phyloP scores from a whole-genome alignment of 345 rosid genomes.

The Arabidopsis arenosa region DNA sequence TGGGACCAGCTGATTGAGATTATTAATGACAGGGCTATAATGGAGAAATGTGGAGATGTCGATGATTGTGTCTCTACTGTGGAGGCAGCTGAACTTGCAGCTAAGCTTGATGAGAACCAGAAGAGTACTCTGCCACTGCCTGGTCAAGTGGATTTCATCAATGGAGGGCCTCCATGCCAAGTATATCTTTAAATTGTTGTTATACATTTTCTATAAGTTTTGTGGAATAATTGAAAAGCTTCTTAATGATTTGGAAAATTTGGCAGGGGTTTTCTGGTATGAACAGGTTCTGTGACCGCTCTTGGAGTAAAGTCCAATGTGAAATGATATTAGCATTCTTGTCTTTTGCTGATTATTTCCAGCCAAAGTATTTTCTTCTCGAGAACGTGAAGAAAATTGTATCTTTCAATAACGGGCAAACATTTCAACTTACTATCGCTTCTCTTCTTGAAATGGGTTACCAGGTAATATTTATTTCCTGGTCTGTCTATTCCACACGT shows the following conservation, averaged over 20 bases:
- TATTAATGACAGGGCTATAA: slow-evolving; percentile 62
- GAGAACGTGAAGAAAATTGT: slow-evolving; percentile 89
- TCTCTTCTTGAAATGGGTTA: slow-evolving; percentile 62
- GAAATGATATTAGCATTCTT: slow-evolving; percentile 57
- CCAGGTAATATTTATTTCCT: slow-evolving; percentile 43
- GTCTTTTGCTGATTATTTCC: slow-evolving; percentile 80
- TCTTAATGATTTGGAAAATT: not conserved
- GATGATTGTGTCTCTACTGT: slow-evolving; percentile 82
- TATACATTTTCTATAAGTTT: not conserved
- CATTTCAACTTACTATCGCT: slow-evolving; percentile 78
- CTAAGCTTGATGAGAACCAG: slow-evolving; percentile 46
- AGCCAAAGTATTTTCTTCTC: slow-evolving; percentile 81
- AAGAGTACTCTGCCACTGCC: slow-evolving; percentile 50
- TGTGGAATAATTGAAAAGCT: slow-evolving; percentile 1
- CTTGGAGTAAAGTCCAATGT: slow-evolving; percentile 85
- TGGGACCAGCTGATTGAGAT: slow-evolving; percentile 19
- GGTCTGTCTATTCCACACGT: not conserved
- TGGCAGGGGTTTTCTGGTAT: slow-evolving; percentile 85
- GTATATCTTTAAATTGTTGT: slow-evolving; percentile 38
- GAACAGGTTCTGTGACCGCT: slow-evolving; percentile 73
- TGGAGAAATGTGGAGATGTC: slow-evolving; percentile 73
- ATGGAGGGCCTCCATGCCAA: slow-evolving; percentile 98
- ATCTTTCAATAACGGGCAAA: slow-evolving; percentile 80
- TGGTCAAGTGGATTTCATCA: slow-evolving; percentile 88
- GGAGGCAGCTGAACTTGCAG: slow-evolving; percentile 59